Evolutionary conservation across 768 basidiomycete species (phyloP).

Genomic region (Suillus paluster): DNA sequence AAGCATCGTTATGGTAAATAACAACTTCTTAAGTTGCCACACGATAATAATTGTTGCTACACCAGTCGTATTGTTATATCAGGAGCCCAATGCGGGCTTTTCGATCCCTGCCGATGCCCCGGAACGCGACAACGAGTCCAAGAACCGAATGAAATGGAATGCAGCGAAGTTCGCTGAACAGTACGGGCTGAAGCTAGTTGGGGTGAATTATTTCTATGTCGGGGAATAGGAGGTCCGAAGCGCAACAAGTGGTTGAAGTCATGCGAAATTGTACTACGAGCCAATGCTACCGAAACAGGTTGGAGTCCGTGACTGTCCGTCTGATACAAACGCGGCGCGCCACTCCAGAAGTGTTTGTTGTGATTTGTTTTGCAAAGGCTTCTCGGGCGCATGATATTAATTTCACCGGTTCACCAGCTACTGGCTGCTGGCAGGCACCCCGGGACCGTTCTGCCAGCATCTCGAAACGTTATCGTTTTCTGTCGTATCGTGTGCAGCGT

Average conservation of each 20-base stretch:
- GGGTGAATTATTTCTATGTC: slow-evolving; percentile 60
- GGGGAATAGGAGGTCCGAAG: slow-evolving; percentile 19
- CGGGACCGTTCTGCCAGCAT: too few relatives aligned
- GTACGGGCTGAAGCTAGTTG: slow-evolving; percentile 59
- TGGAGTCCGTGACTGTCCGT: too few relatives aligned
- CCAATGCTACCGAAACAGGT: too few relatives aligned
- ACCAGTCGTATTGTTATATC: slow-evolving; percentile 60
- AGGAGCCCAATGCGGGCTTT: slow-evolving; percentile 53
- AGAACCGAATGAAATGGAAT: slow-evolving; percentile 59
- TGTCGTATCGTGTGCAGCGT: too few relatives aligned
- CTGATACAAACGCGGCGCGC: too few relatives aligned
- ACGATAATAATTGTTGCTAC: background rate
- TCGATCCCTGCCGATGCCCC: slow-evolving; percentile 47
- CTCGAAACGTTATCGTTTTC: too few relatives aligned
- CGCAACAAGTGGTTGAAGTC: background rate
- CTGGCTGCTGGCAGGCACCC: too few relatives aligned
- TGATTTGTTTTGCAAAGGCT: too few relatives aligned
- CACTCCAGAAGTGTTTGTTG: too few relatives aligned
- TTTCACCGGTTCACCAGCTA: too few relatives aligned
- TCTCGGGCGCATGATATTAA: too few relatives aligned
- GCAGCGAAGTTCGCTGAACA: slow-evolving; percentile 53
- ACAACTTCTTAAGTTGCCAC: background rate
- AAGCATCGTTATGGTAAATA: slow-evolving; percentile 62
- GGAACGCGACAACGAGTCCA: slow-evolving; percentile 49
- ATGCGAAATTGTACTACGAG: background rate